Base-by-base conservation (phyloP, 768 basidiomycete species). In the Collybiopsis luxurians region DNA sequence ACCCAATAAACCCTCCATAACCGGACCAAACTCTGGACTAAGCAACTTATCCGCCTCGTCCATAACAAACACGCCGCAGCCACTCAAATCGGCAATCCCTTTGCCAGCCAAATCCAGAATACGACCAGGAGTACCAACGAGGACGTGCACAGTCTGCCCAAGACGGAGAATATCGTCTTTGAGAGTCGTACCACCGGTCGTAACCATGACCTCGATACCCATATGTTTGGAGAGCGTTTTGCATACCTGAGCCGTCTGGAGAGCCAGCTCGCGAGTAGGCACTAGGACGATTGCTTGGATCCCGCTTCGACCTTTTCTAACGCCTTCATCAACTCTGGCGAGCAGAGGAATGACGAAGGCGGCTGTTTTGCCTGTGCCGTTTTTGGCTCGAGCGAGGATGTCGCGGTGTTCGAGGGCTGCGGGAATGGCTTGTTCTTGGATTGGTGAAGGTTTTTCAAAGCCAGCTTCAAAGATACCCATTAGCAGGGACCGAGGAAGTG, bases 381-480 rank as follows among this genome's bases (percentile, higher is more conserved):
- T 93, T 82, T 96, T 95, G 55, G 95, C 94, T 62, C 94, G 91
- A 40, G 94, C 94, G 63, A 96, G 90, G 69, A 98, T 74, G 76
- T 99, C 96, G 69, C 96, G 88, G 65, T 89, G 90, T 55, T 90
- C 86, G 67, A 98, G 86, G 38, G 95, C 95, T 64, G 93, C 85
- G 55, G 96, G 96, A 66, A 98, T 98, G 53, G 96, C 92, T 78
- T 97, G 92, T 83, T 99, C 96, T 80, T 99, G 96, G 73, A 99
- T 98, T 60, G 96, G 96, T 24, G 93, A 96, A 42, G 96, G 96
- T 64, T 81, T 87, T 75, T 98, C 96, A 70, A 95, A 96, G 56
- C 96, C 96, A 63, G 95, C 97, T 75, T 98, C 95, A 66, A 95
- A 99, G 71, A 98, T 97, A 66, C 96, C 96, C 96, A 99, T 98